Evolutionary conservation across 108 stramenopile species (phyloP), one percentile per base, ranked within the genome.

Genomic region (Nitzschia sp.): DNA sequence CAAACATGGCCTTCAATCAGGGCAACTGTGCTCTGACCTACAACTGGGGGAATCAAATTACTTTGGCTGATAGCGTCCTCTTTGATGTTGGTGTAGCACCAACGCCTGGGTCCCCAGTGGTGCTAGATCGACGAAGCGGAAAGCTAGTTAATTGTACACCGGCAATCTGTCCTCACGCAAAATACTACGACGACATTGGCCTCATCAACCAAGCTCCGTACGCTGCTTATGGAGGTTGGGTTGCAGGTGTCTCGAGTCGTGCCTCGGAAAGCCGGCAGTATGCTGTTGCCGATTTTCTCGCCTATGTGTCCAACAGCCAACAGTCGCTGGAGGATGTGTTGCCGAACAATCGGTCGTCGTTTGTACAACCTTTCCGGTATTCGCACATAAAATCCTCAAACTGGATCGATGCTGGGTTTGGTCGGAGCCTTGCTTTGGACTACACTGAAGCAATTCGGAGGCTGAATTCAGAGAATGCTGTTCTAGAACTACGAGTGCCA

Each of bases 201-300:
- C 54, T 80, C 21, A 77, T 84, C 28, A 84, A 84, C 56, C 63
- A 38, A 46, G 76, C 80, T 28, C 76, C 80, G 27, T 84, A 84
- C 48, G 65, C 83, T 3, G 83, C 83, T 26, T 68, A 56, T 48
- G 83, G 79, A 24, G 80, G 83, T 3, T 81, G 79, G 79, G 45
- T 46, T 5, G 76, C 59, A 25, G 83, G 66, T 25, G 67, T 81
- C n/a, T 71, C 74, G 28, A 67, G 66, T 30, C 29, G 46, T 11
- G 46, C 58, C 3, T 25, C 74, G 2, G 21, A 63, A 5, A 51
- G 27, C 48, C 54, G 59, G 17, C 71, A 70, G 33, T 63, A 66
- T 25, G 79, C 71, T 1, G 54, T 64, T 26, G 77, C 77, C 28
- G 79, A 81, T 28, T 84, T 84, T n/a, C 68, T 84, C n/a, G 42